phyloP scores from a whole-genome alignment of 495 filamentous ascomycete genomes.

The Tuber borchii region DNA sequence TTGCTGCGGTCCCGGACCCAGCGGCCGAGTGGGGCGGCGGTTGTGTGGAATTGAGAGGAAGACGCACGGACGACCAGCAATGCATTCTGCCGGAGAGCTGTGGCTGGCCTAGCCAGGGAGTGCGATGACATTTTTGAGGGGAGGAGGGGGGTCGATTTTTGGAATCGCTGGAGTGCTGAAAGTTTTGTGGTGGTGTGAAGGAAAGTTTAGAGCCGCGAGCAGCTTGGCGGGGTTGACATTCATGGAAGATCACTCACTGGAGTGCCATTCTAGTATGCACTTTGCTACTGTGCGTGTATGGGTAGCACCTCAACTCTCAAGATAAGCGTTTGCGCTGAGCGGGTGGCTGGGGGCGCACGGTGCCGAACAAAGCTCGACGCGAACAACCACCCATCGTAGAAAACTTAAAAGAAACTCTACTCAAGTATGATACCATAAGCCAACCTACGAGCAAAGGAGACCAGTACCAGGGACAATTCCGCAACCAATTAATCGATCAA shows the following conservation, averaged over 20 bases:
- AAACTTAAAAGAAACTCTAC: too few species aligned
- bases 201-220: neutral
- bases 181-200: neutral
- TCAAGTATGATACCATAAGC: too few species aligned
- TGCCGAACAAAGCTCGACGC: too few species aligned
- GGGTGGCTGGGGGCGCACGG: too few species aligned
- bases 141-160: neutral
- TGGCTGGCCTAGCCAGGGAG: neutral
- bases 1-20: constrained; percentile 56
- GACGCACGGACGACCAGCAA: neutral
- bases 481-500: too few species aligned
- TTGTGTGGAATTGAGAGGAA: constrained; percentile 10
- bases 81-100: neutral
- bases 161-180: neutral
- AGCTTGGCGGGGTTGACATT: neutral
- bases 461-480: too few species aligned
- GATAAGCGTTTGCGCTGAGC: too few species aligned
- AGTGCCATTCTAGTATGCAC: neutral
- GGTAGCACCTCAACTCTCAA: too few species aligned
- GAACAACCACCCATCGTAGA: too few species aligned
- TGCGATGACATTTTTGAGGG: neutral
- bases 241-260: neutral
- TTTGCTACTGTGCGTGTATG: too few species aligned
- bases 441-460: too few species aligned
- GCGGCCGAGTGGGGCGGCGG: constrained; percentile 10